A percentile compares a stretch with the other conserved stretches of the same genome.
Evolutionary conservation across 352 stramenopile genomes (phyloP).

Genomic region (Plasmopara muralis): DNA sequence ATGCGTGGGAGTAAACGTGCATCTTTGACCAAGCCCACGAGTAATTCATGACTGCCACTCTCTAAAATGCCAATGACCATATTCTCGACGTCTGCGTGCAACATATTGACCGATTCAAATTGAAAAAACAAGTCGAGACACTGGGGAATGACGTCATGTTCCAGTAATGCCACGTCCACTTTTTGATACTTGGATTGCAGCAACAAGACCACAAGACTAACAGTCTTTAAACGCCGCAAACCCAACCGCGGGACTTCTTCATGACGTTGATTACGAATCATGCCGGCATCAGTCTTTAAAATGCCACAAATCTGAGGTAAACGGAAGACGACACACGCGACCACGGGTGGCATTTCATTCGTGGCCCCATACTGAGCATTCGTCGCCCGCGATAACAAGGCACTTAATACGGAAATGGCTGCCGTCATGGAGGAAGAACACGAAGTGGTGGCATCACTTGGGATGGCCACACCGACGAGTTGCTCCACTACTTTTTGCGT

Average conservation of each 20-base stretch:
- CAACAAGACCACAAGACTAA: slow-evolving; percentile 66
- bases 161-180: slow-evolving; percentile 59
- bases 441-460: slow-evolving; percentile 9
- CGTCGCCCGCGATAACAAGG: slow-evolving; percentile 65
- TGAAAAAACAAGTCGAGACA: slow-evolving; percentile 84
- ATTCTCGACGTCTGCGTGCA: slow-evolving; percentile 80
- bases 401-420: slow-evolving; percentile 68
- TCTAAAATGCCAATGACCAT: slow-evolving; percentile 82
- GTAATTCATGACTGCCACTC: slow-evolving; percentile 63
- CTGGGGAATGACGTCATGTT: slow-evolving; percentile 61
- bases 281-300: slow-evolving; percentile 53
- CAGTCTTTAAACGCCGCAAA: slow-evolving; percentile 73
- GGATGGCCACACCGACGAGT: slow-evolving; percentile 54
- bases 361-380: slow-evolving; percentile 69
- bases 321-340: slow-evolving; percentile 45
- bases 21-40: slow-evolving; percentile 73
- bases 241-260: slow-evolving; percentile 66
- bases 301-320: slow-evolving; percentile 64
- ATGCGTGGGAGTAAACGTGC: slow-evolving; percentile 62
- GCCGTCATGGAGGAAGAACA: slow-evolving; percentile 73
- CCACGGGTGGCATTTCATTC: slow-evolving; percentile 52
- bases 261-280: slow-evolving; percentile 66
- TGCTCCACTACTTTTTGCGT: slow-evolving; percentile 66
- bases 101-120: slow-evolving; percentile 85
- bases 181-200: slow-evolving; percentile 83